Evolutionary conservation across 345 rosid species (phyloP).

Genomic region (Euphorbia pulcherrima): DNA sequence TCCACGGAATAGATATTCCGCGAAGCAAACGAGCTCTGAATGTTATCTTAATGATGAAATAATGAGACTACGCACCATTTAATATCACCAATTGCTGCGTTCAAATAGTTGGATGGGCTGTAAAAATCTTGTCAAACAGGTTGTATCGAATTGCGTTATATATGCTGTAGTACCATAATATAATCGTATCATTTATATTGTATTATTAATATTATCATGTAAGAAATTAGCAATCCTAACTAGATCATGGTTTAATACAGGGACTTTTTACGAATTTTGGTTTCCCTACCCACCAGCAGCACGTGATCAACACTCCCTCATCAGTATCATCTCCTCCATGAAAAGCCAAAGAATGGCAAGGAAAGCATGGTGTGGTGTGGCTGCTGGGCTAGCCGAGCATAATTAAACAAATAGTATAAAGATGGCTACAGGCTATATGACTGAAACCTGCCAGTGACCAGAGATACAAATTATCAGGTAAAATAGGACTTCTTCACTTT

Average conservation of each 20-base stretch:
- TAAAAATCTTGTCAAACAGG: too few species aligned
- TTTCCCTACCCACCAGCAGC: slow-evolving; percentile 37
- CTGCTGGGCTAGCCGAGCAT: slow-evolving; percentile 12
- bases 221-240: too few species aligned
- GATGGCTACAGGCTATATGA: slow-evolving; percentile 24
- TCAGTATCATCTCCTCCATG: slow-evolving; percentile 21
- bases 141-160: too few species aligned
- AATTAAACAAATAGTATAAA: slow-evolving; percentile 16
- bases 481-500: slow-evolving; percentile 16
- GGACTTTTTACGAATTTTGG: slow-evolving; percentile 60
- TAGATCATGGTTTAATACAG: slow-evolving; percentile 32
- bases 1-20: too few species aligned
- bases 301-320: slow-evolving; percentile 7
- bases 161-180: too few species aligned
- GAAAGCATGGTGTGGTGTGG: not conserved
- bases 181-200: too few species aligned
- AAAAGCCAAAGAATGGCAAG: slow-evolving; percentile 8
- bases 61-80: not conserved
- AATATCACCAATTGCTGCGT: slow-evolving; percentile 7
- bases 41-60: not conserved
- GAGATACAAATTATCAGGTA: slow-evolving; percentile 20
- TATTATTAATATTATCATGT: too few species aligned
- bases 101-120: not conserved
- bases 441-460: slow-evolving; percentile 15
- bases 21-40: too few species aligned